These are phyloP conservation scores for Albugo candida DNA, from an alignment of 352 stramenopile genomes.

Conservation along the genomic window DNA sequence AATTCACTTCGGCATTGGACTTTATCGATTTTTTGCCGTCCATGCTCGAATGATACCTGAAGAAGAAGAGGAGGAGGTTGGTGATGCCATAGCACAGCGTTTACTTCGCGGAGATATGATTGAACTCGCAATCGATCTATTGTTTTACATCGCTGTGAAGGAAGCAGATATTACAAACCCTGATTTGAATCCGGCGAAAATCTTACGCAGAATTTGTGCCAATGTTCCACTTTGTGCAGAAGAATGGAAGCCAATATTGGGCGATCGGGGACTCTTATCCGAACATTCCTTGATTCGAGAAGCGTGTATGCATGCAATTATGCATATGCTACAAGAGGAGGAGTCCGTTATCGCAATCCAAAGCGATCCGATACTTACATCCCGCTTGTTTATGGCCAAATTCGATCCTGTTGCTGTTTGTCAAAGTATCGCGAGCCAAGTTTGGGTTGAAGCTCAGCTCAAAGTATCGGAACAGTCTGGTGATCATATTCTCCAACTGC, in stretches of 20 bases:
- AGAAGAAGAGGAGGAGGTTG: constrained; percentile 77
- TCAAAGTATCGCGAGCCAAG: constrained; percentile 24
- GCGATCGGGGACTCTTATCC: constrained; percentile 48
- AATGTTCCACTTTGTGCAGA: constrained; percentile 26
- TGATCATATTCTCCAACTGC: constrained; percentile 34
- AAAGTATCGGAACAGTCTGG: constrained; percentile 39
- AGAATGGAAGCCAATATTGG: constrained; percentile 54
- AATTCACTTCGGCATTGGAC: constrained; percentile 39
- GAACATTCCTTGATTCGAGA: constrained; percentile 26
- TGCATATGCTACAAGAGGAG: constrained; percentile 24
- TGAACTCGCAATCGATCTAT: constrained; percentile 35
- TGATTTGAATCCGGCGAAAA: constrained; percentile 34
- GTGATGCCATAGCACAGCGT: constrained; percentile 50
- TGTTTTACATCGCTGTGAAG: constrained; percentile 26
- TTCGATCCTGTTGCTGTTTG: constrained; percentile 50
- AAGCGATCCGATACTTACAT: constrained; percentile 20
- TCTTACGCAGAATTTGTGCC: background rate
- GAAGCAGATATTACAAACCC: constrained; percentile 44
- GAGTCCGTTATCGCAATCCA: constrained; percentile 6
- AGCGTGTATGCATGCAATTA: constrained; percentile 34
- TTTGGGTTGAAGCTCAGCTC: constrained; percentile 39
- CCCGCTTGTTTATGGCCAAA: constrained; percentile 35
- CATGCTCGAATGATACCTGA: constrained; percentile 75
- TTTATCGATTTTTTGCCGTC: constrained; percentile 49
- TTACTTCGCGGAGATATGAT: constrained; percentile 60